Conservation (phyloP, 2,329 filamentous ascomycete species). For the Monilinia fructicola region DNA sequence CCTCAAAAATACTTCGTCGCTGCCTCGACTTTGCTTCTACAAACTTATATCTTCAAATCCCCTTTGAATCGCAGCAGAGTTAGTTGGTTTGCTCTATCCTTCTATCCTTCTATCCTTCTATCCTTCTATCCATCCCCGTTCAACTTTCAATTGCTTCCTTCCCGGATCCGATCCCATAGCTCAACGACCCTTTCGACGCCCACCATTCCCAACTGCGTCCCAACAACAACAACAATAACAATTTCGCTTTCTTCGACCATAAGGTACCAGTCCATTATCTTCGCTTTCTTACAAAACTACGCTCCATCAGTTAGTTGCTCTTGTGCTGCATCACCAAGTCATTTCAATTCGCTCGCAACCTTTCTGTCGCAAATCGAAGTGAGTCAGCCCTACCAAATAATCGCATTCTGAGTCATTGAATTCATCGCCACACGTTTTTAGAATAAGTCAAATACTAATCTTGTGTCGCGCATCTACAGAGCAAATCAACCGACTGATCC, state of each 20-base stretch:
- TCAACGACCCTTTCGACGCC: constrained; percentile 15
- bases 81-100: neutral
- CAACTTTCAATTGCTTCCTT: constrained; percentile 1
- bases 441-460: constrained; percentile 29
- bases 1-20: neutral
- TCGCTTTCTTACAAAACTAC: constrained; percentile 26
- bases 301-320: constrained; percentile 33
- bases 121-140: neutral
- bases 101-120: neutral
- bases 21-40: neutral
- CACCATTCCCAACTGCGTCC: constrained; percentile 30
- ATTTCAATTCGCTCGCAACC: constrained; percentile 31
- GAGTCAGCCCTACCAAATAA: constrained; percentile 35
- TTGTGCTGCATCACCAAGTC: constrained; percentile 34
- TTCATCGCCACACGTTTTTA: constrained; percentile 27
- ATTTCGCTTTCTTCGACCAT: constrained; percentile 34
- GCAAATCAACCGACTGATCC: constrained; percentile 36
- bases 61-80: neutral
- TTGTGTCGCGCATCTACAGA: constrained; percentile 37
- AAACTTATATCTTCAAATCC: neutral
- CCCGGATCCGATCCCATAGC: constrained; percentile 19
- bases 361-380: constrained; percentile 41
- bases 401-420: constrained; percentile 10
- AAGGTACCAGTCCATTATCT: constrained; percentile 29
- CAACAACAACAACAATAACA: constrained; percentile 23